Conservation (phyloP, 352 stramenopile genomes). For the Phytophthora foliorum region DNA sequence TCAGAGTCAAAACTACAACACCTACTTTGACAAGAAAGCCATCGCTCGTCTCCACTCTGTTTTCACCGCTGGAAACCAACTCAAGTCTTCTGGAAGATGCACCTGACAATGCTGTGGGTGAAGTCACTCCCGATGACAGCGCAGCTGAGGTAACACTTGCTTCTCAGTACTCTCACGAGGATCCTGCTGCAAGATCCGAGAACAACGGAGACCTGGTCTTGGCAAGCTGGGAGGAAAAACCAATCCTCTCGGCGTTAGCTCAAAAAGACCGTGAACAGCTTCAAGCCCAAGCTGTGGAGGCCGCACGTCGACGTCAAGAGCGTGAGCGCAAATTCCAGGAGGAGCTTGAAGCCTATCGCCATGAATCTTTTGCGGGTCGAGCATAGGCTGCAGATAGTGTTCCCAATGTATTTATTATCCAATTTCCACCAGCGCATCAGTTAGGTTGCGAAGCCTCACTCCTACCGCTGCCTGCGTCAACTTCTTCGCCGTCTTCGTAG, state of each 20-base stretch:
- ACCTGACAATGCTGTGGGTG: not conserved
- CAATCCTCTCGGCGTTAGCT: slow-evolving; percentile 59
- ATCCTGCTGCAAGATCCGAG: slow-evolving; percentile 3
- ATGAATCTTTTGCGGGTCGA: slow-evolving; percentile 32
- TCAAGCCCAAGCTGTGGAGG: slow-evolving; percentile 40
- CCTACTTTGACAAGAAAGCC: slow-evolving; percentile 9
- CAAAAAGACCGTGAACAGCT: slow-evolving; percentile 36
- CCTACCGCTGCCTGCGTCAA: slow-evolving; percentile 4
- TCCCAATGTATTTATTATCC: slow-evolving; percentile 32
- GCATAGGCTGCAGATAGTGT: slow-evolving; percentile 13
- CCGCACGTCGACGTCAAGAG: slow-evolving; percentile 43
- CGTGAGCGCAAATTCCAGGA: slow-evolving; percentile 66
- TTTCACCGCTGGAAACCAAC: slow-evolving; percentile 6
- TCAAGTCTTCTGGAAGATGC: slow-evolving; percentile 2
- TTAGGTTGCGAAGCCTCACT: slow-evolving; percentile 30
- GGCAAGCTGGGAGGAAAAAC: slow-evolving; percentile 56
- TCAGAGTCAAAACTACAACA: not conserved
- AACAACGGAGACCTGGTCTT: slow-evolving; percentile 16
- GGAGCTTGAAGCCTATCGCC: slow-evolving; percentile 58
- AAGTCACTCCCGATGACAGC: not conserved
- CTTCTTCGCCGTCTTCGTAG: slow-evolving; percentile 30
- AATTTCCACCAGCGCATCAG: slow-evolving; percentile 9
- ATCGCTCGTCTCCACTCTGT: slow-evolving; percentile 28
- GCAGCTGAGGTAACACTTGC: slow-evolving; percentile 4
- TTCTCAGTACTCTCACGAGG: not conserved